Evolutionary conservation across 805 yeast species (phyloP), one percentile per base, ranked within the genome.

Genomic region (Nakazawaea anatomiae): DNA sequence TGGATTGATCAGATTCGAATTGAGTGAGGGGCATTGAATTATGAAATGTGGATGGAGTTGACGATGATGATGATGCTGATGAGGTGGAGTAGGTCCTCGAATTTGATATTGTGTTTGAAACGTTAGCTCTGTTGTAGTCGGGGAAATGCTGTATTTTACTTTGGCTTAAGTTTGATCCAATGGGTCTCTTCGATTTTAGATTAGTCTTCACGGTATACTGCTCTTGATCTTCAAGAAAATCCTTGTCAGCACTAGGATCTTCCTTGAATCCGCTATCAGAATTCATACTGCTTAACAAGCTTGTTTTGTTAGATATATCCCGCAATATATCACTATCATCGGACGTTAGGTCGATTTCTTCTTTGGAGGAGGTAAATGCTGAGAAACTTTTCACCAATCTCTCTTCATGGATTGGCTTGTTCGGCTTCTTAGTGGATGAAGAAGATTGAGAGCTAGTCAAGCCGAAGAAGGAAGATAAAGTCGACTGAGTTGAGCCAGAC

Each of bases 321-420:
- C 41, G 42, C 27, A 48, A 31, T 32, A 48, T 48, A 14, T 48
- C 50, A 25, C 36, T 18, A 35, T 47, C 51, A 28, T 48, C 51
- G 9, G 38, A 36, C 4, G 50, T 42, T n/a, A 42, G 27, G 42
- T 42, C 46, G 10, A 47, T 41, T 41, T 34, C 44, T 10, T 42
- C 36, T 8, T 11, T 4, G 6, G 31, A 11, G 14, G 46, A 34
- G 14, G 39, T 5, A 18, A 38, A 38, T 11, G 8, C 40, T 11
- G 40, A 38, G 7, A 38, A 38, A 7, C 18, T 11, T 38, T 38
- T 38, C 10, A 38, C 40, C 18, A 38, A 38, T 38, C 40, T 38
- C 18, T 11, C n/a, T n/a, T 38, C 5, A 38, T 38, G 40, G 3
- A 18, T 38, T 38, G 10, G 18, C n/a, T 11, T 12, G 18, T 10